These are phyloP conservation scores for Ustilago tritici DNA, from an alignment of 1,284 basidiomycete genomes.

Conservation along the genomic window DNA sequence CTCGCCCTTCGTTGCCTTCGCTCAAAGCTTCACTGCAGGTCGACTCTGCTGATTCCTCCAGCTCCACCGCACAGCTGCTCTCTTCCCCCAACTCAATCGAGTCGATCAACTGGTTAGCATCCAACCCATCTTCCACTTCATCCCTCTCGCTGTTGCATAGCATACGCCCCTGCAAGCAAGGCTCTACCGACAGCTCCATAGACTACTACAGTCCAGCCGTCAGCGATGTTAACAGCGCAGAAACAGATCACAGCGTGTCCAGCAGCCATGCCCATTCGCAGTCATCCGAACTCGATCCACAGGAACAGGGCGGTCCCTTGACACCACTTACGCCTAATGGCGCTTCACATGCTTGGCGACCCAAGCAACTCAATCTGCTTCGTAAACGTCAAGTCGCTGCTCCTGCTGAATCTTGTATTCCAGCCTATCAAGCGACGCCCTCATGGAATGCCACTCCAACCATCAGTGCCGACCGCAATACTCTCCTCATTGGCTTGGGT, in stretches of 20 bases:
- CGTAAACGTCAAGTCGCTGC: constrained; percentile 27
- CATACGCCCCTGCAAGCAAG: constrained; percentile 32
- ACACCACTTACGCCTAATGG: constrained; percentile 47
- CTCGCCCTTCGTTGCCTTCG: constrained; percentile 40
- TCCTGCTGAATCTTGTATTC: constrained; percentile 21
- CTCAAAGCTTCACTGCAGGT: constrained; percentile 22
- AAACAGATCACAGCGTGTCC: constrained; percentile 45
- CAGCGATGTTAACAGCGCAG: constrained; percentile 50
- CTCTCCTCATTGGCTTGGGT: constrained; percentile 38
- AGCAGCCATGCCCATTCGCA: constrained; percentile 41
- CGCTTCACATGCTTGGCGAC: constrained; percentile 38
- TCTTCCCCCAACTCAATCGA: constrained; percentile 38
- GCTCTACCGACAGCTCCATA: constrained; percentile 37
- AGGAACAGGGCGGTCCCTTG: constrained; percentile 25
- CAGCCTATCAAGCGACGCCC: constrained; percentile 18
- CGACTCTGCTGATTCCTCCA: constrained; percentile 39
- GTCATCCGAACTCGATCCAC: constrained; percentile 39
- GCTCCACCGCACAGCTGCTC: constrained; percentile 23
- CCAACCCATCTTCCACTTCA: constrained; percentile 42
- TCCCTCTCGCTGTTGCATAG: constrained; percentile 39
- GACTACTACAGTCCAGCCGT: constrained; percentile 46
- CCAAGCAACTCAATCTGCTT: constrained; percentile 51
- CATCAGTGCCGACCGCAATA: constrained; percentile 27
- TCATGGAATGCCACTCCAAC: constrained; percentile 20
- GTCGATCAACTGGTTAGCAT: constrained; percentile 38